A percentile compares a stretch with the other conserved stretches of the same genome.
Evolutionary conservation across 2,329 filamentous ascomycete species (phyloP).

Genomic region (Xylariales sp.): DNA sequence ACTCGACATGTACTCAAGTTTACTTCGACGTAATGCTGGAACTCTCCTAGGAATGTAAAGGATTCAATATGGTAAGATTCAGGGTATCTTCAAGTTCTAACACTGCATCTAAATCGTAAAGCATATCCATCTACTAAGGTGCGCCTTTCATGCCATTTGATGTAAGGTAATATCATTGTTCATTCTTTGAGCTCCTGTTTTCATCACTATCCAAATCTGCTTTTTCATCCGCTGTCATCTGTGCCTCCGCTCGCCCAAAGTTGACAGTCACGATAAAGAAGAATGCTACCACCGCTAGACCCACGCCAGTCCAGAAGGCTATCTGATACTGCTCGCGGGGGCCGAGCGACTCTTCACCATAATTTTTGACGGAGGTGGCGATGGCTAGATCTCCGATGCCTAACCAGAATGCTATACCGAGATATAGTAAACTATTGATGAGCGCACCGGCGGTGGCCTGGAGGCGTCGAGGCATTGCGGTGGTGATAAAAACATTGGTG

Average conservation of each 20-base stretch:
- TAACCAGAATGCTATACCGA: slow-evolving; percentile 78
- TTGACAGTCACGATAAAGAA: slow-evolving; percentile 45
- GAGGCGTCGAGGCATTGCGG: slow-evolving; percentile 71
- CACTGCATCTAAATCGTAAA: background rate
- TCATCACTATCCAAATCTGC: slow-evolving; percentile 26
- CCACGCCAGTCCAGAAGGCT: slow-evolving; percentile 49
- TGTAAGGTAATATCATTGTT: background rate
- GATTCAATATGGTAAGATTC: background rate
- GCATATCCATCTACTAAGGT: background rate
- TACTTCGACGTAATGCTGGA: background rate
- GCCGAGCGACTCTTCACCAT: slow-evolving; percentile 32
- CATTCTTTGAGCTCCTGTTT: slow-evolving; percentile 5
- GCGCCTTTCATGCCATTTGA: background rate
- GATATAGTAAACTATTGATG: slow-evolving; percentile 76
- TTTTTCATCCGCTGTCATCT: slow-evolving; percentile 51
- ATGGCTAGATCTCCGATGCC: slow-evolving; percentile 75
- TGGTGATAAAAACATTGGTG: slow-evolving; percentile 82
- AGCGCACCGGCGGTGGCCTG: slow-evolving; percentile 79
- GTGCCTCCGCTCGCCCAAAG: slow-evolving; percentile 47
- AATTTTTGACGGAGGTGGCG: slow-evolving; percentile 56
- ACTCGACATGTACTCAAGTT: too few species aligned
- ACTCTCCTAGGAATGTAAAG: background rate
- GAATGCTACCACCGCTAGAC: slow-evolving; percentile 44
- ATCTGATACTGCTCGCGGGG: slow-evolving; percentile 47
- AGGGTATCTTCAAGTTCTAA: slow-evolving; percentile 3